phyloP scores from a whole-genome alignment of 2,329 filamentous ascomycete species.

The Fusarium sp. region DNA sequence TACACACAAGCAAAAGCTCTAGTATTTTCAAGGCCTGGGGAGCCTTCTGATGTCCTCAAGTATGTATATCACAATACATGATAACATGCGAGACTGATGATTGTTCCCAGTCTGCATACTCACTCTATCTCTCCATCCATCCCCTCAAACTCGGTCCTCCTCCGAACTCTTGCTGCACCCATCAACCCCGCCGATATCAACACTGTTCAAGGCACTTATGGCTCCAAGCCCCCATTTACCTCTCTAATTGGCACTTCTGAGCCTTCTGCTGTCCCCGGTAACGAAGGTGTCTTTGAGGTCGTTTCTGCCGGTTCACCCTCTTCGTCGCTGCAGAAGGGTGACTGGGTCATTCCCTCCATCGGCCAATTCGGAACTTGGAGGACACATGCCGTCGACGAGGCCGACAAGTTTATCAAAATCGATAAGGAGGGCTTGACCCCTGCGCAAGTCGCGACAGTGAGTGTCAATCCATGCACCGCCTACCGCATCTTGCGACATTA shows the following conservation, averaged over 20 bases:
- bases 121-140: conserved; percentile 83
- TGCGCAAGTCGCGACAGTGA: conserved; percentile 86
- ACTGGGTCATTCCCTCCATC: conserved; percentile 92
- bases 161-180: conserved; percentile 89
- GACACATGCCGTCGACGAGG: conserved; percentile 82
- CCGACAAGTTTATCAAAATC: conserved; percentile 73
- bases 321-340: conserved; percentile 73
- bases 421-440: conserved; percentile 78
- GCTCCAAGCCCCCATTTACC: conserved; percentile 83
- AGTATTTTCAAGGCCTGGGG: conserved; percentile 79
- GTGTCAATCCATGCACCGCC: conserved; percentile 93
- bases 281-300: conserved; percentile 96
- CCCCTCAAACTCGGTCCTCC: conserved; percentile 73
- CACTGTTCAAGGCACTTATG: conserved; percentile 97
- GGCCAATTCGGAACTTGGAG: conserved; percentile 94
- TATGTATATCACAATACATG: conserved; percentile 51
- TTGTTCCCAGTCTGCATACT: conserved; percentile 69
- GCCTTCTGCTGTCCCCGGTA: conserved; percentile 84
- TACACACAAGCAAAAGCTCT: conserved; percentile 90
- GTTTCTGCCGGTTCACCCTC: conserved; percentile 73
- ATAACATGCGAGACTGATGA: not conserved
- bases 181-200: conserved; percentile 99
- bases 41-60: conserved; percentile 78
- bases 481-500: conserved; percentile 94
- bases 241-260: conserved; percentile 80